A percentile compares a stretch with the other conserved stretches of the same genome.
Conservation (phyloP, 2,329 filamentous ascomycete species). For the Trichoderma sp. region DNA sequence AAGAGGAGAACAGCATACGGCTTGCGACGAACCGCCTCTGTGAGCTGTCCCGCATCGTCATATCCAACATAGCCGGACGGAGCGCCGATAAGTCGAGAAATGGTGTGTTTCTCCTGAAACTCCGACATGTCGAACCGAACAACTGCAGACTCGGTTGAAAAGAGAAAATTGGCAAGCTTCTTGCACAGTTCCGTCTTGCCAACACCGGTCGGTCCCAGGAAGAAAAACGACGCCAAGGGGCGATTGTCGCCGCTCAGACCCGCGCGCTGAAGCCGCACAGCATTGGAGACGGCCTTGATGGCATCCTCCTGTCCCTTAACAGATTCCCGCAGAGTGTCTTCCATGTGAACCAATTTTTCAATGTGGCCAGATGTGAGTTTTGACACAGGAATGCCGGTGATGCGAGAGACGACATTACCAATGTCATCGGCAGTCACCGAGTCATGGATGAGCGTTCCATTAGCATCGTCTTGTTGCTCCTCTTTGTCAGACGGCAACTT, state of each 20-base stretch:
- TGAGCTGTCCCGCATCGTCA: conserved; percentile 93
- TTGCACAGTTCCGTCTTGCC: conserved; percentile 98
- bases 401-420: conserved; percentile 83
- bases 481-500: conserved; percentile 78
- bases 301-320: conserved; percentile 95
- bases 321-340: conserved; percentile 80
- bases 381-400: conserved; percentile 89
- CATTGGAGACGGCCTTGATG: conserved; percentile 85
- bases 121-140: conserved; percentile 97
- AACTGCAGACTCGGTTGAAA: conserved; percentile 88
- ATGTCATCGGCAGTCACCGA: conserved; percentile 96
- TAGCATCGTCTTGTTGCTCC: conserved; percentile 40
- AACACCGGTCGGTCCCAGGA: conserved; percentile 93
- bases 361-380: conserved; percentile 93
- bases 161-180: conserved; percentile 90
- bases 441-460: conserved; percentile 78
- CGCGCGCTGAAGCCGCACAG: conserved; percentile 90
- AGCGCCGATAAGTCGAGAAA: conserved; percentile 87
- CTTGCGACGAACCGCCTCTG: conserved; percentile 91
- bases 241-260: conserved; percentile 90
- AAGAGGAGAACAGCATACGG: conserved; percentile 94
- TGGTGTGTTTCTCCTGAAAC: conserved; percentile 96
- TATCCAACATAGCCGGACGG: conserved; percentile 96
- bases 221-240: conserved; percentile 94
- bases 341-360: conserved; percentile 95